These are phyloP conservation scores for Crithidia bombi DNA, from an alignment of 208 protist species.

Conservation along the genomic window DNA sequence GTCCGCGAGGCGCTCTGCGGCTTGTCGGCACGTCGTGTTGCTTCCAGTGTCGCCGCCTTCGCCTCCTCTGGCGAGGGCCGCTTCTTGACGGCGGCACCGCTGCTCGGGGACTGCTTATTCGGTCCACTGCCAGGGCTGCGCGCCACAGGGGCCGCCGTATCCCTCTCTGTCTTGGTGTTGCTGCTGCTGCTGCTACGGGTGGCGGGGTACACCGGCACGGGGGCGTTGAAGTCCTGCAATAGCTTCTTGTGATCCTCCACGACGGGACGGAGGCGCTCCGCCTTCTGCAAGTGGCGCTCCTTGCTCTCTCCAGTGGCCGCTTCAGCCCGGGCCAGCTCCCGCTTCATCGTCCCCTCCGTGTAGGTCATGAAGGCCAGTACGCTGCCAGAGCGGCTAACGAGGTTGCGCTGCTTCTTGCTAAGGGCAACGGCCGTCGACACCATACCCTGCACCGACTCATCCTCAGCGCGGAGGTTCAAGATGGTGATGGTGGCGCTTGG, in stretches of 20 bases:
- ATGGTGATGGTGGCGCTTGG: constrained; percentile 46
- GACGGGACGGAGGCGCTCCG: constrained; percentile 35
- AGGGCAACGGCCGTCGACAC: constrained; percentile 32
- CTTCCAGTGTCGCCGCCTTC: background rate
- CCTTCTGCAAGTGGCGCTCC: constrained; percentile 37
- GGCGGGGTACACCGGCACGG: constrained; percentile 34
- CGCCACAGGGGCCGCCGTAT: background rate
- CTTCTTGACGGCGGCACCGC: background rate
- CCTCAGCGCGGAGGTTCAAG: constrained; percentile 40
- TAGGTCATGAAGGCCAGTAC: constrained; percentile 43
- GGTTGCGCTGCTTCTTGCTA: constrained; percentile 41
- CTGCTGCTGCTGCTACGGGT: constrained; percentile 2
- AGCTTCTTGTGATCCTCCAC: constrained; percentile 45
- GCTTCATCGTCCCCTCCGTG: constrained; percentile 38
- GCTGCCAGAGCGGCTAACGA: constrained; percentile 42
- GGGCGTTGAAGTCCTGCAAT: constrained; percentile 35
- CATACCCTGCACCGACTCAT: constrained; percentile 35
- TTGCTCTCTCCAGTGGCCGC: constrained; percentile 15
- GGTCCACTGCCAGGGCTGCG: background rate
- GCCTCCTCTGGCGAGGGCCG: background rate
- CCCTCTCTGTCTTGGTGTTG: background rate
- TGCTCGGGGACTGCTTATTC: background rate
- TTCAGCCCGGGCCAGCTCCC: constrained; percentile 26
- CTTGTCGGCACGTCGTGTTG: constrained; percentile 3
- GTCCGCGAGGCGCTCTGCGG: constrained; percentile 2